These are phyloP conservation scores for Mortierella sp. DNA, from an alignment of 371 early-diverging fungal species.

Conservation along the genomic window DNA sequence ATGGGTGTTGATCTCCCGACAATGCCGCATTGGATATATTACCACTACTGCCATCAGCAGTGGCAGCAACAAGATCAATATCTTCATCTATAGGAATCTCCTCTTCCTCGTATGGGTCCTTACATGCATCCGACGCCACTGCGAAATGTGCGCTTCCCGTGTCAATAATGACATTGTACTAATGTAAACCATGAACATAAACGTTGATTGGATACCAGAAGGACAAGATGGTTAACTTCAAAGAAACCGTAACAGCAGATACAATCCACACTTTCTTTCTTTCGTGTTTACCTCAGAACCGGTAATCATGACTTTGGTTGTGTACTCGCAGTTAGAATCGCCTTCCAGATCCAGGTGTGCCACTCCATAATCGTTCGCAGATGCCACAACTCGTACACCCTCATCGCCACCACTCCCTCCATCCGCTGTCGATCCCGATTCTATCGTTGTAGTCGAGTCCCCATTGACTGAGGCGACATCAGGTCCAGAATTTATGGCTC, in stretches of 20 bases:
- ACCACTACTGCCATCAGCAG: not conserved
- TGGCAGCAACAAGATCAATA: not conserved
- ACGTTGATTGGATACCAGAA: no score
- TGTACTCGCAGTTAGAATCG: slow-evolving; percentile 56
- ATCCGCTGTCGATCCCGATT: not conserved
- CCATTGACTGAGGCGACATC: not conserved
- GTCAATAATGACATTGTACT: slow-evolving; percentile 55
- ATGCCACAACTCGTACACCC: not conserved
- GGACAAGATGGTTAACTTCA: no score
- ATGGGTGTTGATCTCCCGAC: not conserved
- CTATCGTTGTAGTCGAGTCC: not conserved
- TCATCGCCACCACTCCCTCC: not conserved
- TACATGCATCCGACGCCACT: slow-evolving; percentile 39
- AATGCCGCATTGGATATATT: not conserved
- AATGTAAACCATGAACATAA: not conserved
- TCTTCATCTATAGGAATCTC: slow-evolving; percentile 42
- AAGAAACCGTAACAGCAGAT: no score
- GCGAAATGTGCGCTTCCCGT: slow-evolving; percentile 54
- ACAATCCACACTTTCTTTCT: not conserved
- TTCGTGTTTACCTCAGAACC: slow-evolving; percentile 37
- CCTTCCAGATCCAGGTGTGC: slow-evolving; percentile 49
- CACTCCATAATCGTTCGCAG: slow-evolving; percentile 37
- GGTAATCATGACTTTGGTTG: slow-evolving; percentile 44
- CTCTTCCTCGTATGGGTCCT: slow-evolving; percentile 37
- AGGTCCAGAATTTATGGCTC: not conserved